Evolutionary conservation across 495 filamentous ascomycete genomes (phyloP).

Genomic region (Talaromyces stipitatus): DNA sequence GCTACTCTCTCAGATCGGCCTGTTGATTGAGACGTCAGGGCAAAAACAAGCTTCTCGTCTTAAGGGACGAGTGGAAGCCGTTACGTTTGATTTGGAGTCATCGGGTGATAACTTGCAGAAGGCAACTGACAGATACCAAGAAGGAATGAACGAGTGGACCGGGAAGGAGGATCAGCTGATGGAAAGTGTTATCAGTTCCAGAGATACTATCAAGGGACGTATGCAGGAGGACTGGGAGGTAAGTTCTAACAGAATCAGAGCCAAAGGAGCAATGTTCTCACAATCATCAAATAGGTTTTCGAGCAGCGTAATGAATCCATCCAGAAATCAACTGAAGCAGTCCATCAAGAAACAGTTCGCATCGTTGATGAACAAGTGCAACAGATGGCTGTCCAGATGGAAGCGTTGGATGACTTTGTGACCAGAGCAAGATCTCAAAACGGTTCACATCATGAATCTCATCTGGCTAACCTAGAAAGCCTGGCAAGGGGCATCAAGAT

Average conservation of each 20-base stretch:
- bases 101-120: constrained; percentile 57
- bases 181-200: constrained; percentile 60
- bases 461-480: constrained; percentile 50
- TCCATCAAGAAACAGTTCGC: constrained; percentile 84
- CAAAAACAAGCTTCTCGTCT: constrained; percentile 69
- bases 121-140: constrained; percentile 54
- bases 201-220: constrained; percentile 68
- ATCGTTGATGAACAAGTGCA: constrained; percentile 86
- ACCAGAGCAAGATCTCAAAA: constrained; percentile 78
- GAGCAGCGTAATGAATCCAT: constrained; percentile 75
- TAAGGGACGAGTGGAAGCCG: constrained; percentile 46
- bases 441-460: constrained; percentile 59
- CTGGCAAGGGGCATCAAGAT: constrained; percentile 57
- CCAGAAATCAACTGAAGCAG: constrained; percentile 70
- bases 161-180: constrained; percentile 59
- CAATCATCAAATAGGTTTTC: constrained; percentile 45
- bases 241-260: constrained; percentile 22
- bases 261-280: constrained; percentile 15
- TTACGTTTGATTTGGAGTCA: constrained; percentile 55
- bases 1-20: constrained; percentile 68
- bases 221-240: constrained; percentile 86
- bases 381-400: constrained; percentile 80
- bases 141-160: constrained; percentile 70
- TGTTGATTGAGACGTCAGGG: constrained; percentile 64
- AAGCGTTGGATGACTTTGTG: constrained; percentile 83